Evolutionary conservation across 768 basidiomycete genomes (phyloP), one percentile per base, ranked within the genome.

Genomic region (Boletus reticuloceps): DNA sequence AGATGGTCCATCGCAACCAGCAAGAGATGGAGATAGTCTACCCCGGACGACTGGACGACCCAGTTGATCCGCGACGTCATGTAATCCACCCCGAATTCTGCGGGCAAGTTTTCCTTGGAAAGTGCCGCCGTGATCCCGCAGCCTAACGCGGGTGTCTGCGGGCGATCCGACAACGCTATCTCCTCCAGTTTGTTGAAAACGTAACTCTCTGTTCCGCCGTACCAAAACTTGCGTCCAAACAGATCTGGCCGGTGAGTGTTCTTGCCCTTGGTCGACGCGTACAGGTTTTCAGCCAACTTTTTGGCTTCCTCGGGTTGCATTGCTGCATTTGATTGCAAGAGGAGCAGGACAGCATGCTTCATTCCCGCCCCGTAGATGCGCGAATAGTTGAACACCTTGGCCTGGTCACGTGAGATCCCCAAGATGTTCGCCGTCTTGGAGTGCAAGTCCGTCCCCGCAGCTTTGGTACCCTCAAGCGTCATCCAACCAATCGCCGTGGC

Each of bases 361-460:
- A 94, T 91, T 7, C 95, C 97, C 2, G 96, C 96, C n/a, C 96
- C 95, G 64, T 98, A 98, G 62, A 99, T 97, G 36, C 96, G 85
- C 42, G 96, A 97, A 65, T 98, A 99, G 68, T 99, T 99, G 83
- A 99, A 99, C 36, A 95, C 92, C 70, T 99, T 98, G 32, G 97
- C 96, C 61, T 91, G 87, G 65, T 98, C 94, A 32, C 96, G 83
- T 39, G 93, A 91, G 60, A 95, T 95, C 17, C 91, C 91, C 38
- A 98, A 77, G 65, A 98, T 98, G 55, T 74, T 83, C 12, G 96
- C 97, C 2, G 95, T 96, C 75, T 97, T 97, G 12, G 95, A 98
- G 66, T 98, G 96, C 31, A 99, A 74, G 74, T 99, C 96, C 7
- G 96, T 98, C 6, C 94, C 94, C 0, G 89, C 88, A 0, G 86